Evolutionary conservation across 2,329 filamentous ascomycete genomes (phyloP).

Genomic region (Talaromyces sp.): DNA sequence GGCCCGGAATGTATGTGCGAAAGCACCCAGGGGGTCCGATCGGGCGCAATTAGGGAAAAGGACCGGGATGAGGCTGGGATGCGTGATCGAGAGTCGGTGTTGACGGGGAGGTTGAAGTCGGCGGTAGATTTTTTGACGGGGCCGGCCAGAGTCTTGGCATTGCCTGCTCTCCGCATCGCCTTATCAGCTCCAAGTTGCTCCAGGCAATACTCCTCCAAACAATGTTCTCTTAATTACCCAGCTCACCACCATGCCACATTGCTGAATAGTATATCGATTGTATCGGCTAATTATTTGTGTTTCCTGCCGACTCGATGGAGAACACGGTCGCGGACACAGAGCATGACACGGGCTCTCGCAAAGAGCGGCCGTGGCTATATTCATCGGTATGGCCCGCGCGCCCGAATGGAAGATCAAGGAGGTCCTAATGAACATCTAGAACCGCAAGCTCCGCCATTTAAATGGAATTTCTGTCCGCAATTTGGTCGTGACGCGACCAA

Average conservation of each 20-base stretch:
- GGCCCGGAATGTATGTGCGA: slow-evolving; percentile 29
- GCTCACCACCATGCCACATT: neutral
- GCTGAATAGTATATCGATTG: neutral
- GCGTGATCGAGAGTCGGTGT: slow-evolving; percentile 10
- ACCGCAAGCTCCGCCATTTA: slow-evolving; percentile 85
- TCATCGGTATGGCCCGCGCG: slow-evolving; percentile 46
- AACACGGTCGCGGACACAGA: slow-evolving; percentile 17
- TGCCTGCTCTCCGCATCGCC: slow-evolving; percentile 28
- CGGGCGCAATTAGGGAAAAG: neutral
- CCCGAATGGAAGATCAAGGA: neutral
- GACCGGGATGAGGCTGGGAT: neutral
- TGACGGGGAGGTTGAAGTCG: slow-evolving; percentile 20
- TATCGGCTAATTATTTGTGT: neutral
- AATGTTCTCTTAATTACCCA: neutral
- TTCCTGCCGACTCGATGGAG: slow-evolving; percentile 9
- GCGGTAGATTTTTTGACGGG: slow-evolving; percentile 41
- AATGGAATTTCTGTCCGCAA: slow-evolving; percentile 87
- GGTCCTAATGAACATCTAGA: slow-evolving; percentile 53
- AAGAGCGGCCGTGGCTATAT: slow-evolving; percentile 55
- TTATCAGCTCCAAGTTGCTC: slow-evolving; percentile 23
- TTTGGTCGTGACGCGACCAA: slow-evolving; percentile 66
- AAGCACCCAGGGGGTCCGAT: slow-evolving; percentile 1
- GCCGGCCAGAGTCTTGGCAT: slow-evolving; percentile 28
- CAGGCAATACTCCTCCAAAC: neutral
- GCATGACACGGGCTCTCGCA: slow-evolving; percentile 38